phyloP scores from a whole-genome alignment of 768 basidiomycete genomes.

The Crepidotus variabilis region DNA sequence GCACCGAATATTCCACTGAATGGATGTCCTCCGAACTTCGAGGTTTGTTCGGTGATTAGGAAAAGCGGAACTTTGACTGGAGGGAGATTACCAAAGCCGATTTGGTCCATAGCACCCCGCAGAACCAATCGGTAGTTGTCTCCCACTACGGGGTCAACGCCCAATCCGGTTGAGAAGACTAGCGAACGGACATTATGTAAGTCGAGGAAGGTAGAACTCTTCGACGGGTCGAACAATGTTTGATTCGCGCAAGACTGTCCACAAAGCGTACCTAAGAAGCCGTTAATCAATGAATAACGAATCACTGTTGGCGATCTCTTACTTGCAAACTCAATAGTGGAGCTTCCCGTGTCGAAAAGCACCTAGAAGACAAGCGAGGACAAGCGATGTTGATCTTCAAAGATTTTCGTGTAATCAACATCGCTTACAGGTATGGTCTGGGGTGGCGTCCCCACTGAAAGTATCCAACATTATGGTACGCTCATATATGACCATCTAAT shows the following conservation, averaged over 20 bases:
- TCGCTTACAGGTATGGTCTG: constrained; percentile 36
- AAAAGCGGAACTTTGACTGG: constrained; percentile 37
- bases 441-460: constrained; percentile 49
- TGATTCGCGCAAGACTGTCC: constrained; percentile 39
- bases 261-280: constrained; percentile 39
- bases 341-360: constrained; percentile 57
- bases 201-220: constrained; percentile 50
- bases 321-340: constrained; percentile 46
- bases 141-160: constrained; percentile 50
- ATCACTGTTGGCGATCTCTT: constrained; percentile 14
- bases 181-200: constrained; percentile 37
- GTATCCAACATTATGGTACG: not conserved
- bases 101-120: constrained; percentile 43
- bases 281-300: not conserved
- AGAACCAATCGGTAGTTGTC: constrained; percentile 44
- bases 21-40: constrained; percentile 48
- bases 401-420: no score
- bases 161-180: constrained; percentile 51
- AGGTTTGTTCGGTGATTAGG: constrained; percentile 51
- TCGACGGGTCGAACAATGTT: constrained; percentile 41
- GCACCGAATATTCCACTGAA: constrained; percentile 54
- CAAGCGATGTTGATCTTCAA: not conserved
- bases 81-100: constrained; percentile 42
- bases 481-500: not conserved
- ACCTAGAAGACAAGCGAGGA: constrained; percentile 28